Evolutionary conservation across 2,329 filamentous ascomycete species (phyloP).

Genomic region (Cladosporium sp.): DNA sequence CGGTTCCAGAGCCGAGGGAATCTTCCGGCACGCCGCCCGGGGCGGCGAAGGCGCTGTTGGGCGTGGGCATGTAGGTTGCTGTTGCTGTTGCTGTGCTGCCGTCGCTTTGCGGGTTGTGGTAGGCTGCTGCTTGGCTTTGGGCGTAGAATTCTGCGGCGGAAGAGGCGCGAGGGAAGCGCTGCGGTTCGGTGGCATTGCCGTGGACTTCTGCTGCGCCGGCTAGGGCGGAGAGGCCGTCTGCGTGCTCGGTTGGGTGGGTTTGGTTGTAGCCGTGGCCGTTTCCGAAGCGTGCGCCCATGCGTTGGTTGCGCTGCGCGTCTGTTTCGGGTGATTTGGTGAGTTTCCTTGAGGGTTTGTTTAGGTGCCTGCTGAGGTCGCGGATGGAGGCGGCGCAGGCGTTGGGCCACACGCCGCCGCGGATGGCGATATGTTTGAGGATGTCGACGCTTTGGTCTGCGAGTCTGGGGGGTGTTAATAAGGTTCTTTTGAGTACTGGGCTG

Average conservation of each 20-base stretch:
- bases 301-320: neutral
- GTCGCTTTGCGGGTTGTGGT: neutral
- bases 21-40: slow-evolving; percentile 1
- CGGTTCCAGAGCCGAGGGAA: neutral
- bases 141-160: too few species aligned
- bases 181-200: neutral
- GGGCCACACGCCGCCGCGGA: slow-evolving; percentile 16
- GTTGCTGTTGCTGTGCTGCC: neutral
- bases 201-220: slow-evolving; percentile 12
- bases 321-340: neutral
- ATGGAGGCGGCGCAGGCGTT: slow-evolving; percentile 17
- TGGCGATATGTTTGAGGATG: slow-evolving; percentile 14
- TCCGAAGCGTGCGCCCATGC: neutral
- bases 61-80: slow-evolving; percentile 5
- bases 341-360: slow-evolving; percentile 2
- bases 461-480: neutral
- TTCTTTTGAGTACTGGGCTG: neutral
- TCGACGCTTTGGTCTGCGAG: slow-evolving; percentile 15
- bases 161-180: neutral
- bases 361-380: slow-evolving; percentile 13
- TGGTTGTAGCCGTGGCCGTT: neutral
- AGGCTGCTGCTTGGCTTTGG: neutral
- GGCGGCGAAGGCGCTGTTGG: slow-evolving; percentile 3
- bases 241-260: neutral
- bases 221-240: slow-evolving; percentile 8